Conservation (phyloP, 345 rosid genomes). For the Draba incana region DNA sequence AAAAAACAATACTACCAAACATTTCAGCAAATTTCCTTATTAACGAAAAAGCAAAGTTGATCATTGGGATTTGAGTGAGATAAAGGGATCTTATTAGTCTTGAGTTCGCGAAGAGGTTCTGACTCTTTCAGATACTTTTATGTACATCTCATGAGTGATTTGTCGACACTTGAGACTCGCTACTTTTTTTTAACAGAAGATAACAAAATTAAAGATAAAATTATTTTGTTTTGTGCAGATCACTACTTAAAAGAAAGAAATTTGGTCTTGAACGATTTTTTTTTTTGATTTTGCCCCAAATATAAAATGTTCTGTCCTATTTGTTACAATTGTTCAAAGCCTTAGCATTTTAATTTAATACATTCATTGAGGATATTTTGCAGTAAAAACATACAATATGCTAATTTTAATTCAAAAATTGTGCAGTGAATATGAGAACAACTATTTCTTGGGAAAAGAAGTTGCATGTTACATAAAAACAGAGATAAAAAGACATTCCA, state of each 20-base stretch:
- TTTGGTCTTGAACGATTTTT: too few relatives aligned
- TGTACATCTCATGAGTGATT: neutral
- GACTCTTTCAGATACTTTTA: constrained; percentile 4
- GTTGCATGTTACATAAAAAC: neutral
- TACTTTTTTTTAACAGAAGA: neutral
- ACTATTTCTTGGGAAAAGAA: neutral
- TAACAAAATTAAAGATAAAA: too few relatives aligned
- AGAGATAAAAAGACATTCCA: neutral
- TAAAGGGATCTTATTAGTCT: constrained; percentile 14
- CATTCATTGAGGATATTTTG: too few relatives aligned
- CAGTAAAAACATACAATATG: too few relatives aligned
- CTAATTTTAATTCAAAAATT: neutral
- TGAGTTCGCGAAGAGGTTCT: constrained; percentile 2
- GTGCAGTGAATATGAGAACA: neutral
- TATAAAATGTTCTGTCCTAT: too few relatives aligned
- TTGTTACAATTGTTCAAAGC: too few relatives aligned
- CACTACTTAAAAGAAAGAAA: too few relatives aligned
- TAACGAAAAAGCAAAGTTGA: neutral
- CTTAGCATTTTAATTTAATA: too few relatives aligned
- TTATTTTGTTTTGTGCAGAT: neutral
- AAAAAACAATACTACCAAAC: neutral
- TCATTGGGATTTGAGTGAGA: constrained; percentile 1
- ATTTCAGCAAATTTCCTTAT: constrained; percentile 7
- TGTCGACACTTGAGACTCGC: constrained; percentile 4
- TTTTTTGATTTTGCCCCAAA: too few relatives aligned